Evolutionary conservation across 768 basidiomycete genomes (phyloP), one percentile per base, ranked within the genome.

Genomic region (Mycena maculata): DNA sequence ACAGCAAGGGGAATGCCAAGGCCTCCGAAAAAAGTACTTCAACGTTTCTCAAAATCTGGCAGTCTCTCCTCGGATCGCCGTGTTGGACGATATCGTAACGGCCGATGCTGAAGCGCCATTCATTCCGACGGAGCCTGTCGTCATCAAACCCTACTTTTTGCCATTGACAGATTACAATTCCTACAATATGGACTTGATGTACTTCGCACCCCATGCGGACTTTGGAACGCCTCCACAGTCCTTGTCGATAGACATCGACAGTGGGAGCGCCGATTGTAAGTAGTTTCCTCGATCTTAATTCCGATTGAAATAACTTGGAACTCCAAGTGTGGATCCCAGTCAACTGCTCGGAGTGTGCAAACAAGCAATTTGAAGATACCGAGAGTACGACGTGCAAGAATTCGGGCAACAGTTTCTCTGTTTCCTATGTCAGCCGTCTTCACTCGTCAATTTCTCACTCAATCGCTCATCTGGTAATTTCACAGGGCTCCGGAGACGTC

Each of bases 241-340:
- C 23, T 71, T 92, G 20, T 79, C 82, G 3, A 82, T 92, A 36
- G 86, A 90, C 74, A 79, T 92, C 68, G 91, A 92, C 75, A 92
- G 91, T 3, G 89, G 91, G 54, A 89, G 87, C 9, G 80, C 86
- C 36, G 91, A 92, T 73, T 90, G n/a, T 92, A 90, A 87, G 74
- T 81, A 3, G 81, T 85, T 30, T 74, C 77, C 16, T 57, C 12
- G 2, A 31, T 9, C 25, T 4, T 18, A 5, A 30, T 30, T 23
- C 13, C 16, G 49, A 9, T 20, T 3, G 5, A 22, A 9, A 8
- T 23, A 7, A 2, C 31, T 22, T 15, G 20, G 31, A 22, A 18
- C 18, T 22, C 12, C 7, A 4, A 20, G n/a, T 44, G 33, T 36
- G 33, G 63, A 44, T 56, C 16, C 57, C 53, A 23, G 53, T 45